Conservation (phyloP, 2,329 filamentous ascomycete species). For the Neofusicoccum parvum region DNA sequence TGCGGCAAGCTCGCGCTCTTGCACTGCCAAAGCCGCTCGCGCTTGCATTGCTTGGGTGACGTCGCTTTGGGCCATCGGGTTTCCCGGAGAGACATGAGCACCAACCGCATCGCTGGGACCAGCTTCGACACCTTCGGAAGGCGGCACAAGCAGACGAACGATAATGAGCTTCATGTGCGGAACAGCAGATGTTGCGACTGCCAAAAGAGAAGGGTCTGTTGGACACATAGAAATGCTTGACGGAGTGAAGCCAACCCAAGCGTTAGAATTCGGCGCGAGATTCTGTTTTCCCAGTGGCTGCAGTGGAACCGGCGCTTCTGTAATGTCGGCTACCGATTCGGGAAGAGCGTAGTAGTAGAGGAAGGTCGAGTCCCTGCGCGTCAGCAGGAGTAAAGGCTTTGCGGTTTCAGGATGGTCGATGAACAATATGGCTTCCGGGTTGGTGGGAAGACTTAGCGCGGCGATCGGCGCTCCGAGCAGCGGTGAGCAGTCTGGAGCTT, state of each 20-base stretch:
- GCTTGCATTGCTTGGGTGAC: constrained; percentile 54
- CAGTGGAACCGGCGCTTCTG: constrained; percentile 28
- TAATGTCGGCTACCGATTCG: constrained; percentile 17
- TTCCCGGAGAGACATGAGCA: not conserved
- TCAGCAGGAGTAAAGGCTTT: constrained; percentile 54
- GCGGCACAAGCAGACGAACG: constrained; percentile 58
- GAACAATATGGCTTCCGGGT: constrained; percentile 61
- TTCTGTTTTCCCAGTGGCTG: constrained; percentile 59
- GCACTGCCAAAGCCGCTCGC: constrained; percentile 51
- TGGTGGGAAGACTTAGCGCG: constrained; percentile 50
- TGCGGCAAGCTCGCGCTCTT: constrained; percentile 61
- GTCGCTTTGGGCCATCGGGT: not conserved
- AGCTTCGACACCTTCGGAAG: not conserved
- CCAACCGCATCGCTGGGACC: not conserved
- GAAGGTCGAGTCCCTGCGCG: constrained; percentile 60
- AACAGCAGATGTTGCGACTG: constrained; percentile 61
- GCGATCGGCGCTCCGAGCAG: constrained; percentile 36
- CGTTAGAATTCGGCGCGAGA: constrained; percentile 62
- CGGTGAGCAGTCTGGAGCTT: constrained; percentile 25
- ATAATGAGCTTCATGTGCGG: constrained; percentile 66
- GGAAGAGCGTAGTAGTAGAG: constrained; percentile 57
- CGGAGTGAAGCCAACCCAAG: constrained; percentile 66
- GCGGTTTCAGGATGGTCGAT: constrained; percentile 51
- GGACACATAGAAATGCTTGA: constrained; percentile 60
- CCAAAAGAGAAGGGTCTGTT: constrained; percentile 56